phyloP scores from a whole-genome alignment of 805 yeast genomes.

The Saturnispora quitensis region DNA sequence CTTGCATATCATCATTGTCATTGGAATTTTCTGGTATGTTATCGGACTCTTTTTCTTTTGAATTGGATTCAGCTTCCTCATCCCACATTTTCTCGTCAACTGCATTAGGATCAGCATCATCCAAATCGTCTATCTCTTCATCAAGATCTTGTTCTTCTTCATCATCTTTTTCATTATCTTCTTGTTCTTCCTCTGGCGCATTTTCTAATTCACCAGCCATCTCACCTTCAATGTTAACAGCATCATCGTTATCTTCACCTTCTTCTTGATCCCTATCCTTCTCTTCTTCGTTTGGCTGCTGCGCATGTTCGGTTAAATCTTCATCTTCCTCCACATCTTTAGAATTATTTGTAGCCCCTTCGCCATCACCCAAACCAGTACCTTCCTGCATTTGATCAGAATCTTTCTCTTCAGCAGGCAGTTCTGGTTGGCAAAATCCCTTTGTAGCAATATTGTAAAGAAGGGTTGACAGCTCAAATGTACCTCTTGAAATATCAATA shows the following conservation, averaged over 20 bases:
- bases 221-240: slow-evolving; percentile 91
- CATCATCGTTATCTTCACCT: slow-evolving; percentile 67
- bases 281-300: slow-evolving; percentile 64
- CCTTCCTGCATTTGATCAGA: slow-evolving; percentile 65
- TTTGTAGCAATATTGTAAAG: slow-evolving; percentile 56
- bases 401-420: slow-evolving; percentile 55
- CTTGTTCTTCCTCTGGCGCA: slow-evolving; percentile 51
- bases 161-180: slow-evolving; percentile 37
- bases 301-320: slow-evolving; percentile 69
- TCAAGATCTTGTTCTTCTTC: slow-evolving; percentile 67
- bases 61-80: slow-evolving; percentile 70
- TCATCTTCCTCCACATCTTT: slow-evolving; percentile 89
- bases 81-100: slow-evolving; percentile 98
- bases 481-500: slow-evolving; percentile 46
- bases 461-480: slow-evolving; percentile 46
- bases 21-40: slow-evolving; percentile 51
- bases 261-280: slow-evolving; percentile 54
- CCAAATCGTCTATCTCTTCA: slow-evolving; percentile 83
- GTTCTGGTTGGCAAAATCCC: slow-evolving; percentile 91
- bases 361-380: slow-evolving; percentile 81
- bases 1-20: slow-evolving; percentile 28
- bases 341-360: slow-evolving; percentile 71
- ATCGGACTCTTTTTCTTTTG: slow-evolving; percentile 78
- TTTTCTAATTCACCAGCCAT: slow-evolving; percentile 93
- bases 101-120: slow-evolving; percentile 88